phyloP scores from a whole-genome alignment of 176 grass and related monocot genomes.

The Ampelocalamus luodianensis region DNA sequence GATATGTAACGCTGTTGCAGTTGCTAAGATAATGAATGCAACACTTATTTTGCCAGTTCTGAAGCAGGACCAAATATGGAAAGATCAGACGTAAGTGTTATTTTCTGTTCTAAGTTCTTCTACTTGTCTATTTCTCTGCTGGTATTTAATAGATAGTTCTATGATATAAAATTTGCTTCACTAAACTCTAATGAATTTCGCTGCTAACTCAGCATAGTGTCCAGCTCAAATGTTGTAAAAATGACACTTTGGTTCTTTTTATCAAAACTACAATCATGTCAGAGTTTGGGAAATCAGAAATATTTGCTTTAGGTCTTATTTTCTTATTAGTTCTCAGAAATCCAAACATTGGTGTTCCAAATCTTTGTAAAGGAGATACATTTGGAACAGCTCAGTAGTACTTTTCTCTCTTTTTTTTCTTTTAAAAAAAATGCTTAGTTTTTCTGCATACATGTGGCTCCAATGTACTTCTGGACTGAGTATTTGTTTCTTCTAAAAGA shows the following conservation, averaged over 20 bases:
- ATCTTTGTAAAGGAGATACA: background rate
- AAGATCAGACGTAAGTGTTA: conserved; percentile 65
- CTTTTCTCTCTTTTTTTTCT: no score
- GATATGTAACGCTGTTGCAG: conserved; percentile 81
- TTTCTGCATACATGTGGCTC: background rate
- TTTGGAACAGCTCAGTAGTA: background rate
- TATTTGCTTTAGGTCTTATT: background rate
- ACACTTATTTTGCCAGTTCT: conserved; percentile 83
- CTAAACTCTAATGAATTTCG: background rate
- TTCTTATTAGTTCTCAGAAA: background rate
- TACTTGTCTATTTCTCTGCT: background rate
- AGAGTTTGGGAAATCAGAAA: background rate
- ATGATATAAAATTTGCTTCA: background rate
- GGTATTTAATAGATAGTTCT: background rate
- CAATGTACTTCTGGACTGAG: background rate
- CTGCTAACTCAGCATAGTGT: background rate
- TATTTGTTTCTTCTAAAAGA: conserved; percentile 2
- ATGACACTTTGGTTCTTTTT: background rate
- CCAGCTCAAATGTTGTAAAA: conserved; percentile 6
- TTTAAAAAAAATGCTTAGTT: background rate
- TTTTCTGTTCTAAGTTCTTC: conserved; percentile 23
- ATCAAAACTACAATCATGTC: background rate
- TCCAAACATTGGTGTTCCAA: background rate
- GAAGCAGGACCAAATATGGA: conserved; percentile 93
- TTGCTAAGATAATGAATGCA: conserved; percentile 81